Percentiles rank a stretch among this genome's conserved stretches.
Evolutionary conservation across 2,329 filamentous ascomycete species (phyloP).

Genomic region (Emericellopsis cladophorae): DNA sequence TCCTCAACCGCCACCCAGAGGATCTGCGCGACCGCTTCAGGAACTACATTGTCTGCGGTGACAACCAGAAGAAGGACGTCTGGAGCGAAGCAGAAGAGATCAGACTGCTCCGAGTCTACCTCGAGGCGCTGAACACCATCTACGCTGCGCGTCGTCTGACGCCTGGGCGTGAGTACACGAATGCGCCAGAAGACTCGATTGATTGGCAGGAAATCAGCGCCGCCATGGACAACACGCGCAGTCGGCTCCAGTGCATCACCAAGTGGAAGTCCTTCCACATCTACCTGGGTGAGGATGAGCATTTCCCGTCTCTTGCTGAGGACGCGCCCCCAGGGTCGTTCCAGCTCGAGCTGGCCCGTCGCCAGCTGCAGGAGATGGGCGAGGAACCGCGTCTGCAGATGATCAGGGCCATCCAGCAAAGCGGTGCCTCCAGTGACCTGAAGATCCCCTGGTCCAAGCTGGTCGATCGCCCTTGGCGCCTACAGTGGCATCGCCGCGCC

Average conservation of each 20-base stretch:
- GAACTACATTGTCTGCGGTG: conserved; percentile 50
- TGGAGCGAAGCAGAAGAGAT: conserved; percentile 53
- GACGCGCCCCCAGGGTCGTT: conserved; percentile 22
- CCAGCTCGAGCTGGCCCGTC: conserved; percentile 27
- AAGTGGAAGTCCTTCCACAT: conserved; percentile 48
- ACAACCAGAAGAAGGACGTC: conserved; percentile 33
- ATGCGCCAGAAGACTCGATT: conserved; percentile 31
- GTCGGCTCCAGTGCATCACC: conserved; percentile 51
- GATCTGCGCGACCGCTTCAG: conserved; percentile 60
- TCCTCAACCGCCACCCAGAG: conserved; percentile 50
- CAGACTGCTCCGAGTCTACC: conserved; percentile 36
- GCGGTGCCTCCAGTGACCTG: conserved; percentile 23
- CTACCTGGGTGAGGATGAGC: conserved; percentile 18
- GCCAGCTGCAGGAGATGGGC: conserved; percentile 27
- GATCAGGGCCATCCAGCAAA: conserved; percentile 27
- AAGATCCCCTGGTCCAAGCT: conserved; percentile 38
- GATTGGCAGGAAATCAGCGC: conserved; percentile 55
- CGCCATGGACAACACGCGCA: conserved; percentile 48
- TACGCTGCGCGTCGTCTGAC: conserved; percentile 21
- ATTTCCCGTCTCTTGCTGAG: conserved; percentile 16
- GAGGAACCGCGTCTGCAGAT: conserved; percentile 30
- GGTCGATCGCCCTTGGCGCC: conserved; percentile 24
- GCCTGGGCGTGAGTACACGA: conserved; percentile 17
- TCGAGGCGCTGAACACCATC: conserved; percentile 36
- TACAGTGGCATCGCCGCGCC: conserved; percentile 21